These are phyloP conservation scores for Ostreobium quekettii DNA, from an alignment of 139 green algal genomes.

Conservation along the genomic window DNA sequence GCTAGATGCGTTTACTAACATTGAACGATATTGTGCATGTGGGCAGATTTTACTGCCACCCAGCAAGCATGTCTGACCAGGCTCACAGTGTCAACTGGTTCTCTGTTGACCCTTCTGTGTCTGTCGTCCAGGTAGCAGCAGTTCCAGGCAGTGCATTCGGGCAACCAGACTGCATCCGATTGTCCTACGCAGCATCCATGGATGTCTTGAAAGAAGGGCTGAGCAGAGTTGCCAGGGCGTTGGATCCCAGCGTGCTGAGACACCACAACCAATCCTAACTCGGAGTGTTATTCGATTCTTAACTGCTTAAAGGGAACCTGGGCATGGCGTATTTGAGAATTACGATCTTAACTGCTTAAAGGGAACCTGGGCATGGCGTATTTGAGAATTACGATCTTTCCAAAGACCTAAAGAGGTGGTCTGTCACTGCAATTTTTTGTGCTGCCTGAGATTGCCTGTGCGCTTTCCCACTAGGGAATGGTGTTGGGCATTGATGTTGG, in stretches of 20 bases:
- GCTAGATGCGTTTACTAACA: background rate
- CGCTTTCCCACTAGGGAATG: no score
- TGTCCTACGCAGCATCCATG: constrained; percentile 87
- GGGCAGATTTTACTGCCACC: background rate
- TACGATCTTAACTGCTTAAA: no score
- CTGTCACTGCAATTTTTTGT: no score
- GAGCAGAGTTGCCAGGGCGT: constrained; percentile 53
- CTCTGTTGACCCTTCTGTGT: background rate
- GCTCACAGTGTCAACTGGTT: background rate
- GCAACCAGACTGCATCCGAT: constrained; percentile 70
- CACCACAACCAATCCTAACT: no score
- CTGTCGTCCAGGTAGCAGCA: constrained; percentile 58
- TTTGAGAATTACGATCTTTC: no score
- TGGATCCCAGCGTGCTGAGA: constrained; percentile 43
- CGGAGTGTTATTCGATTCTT: no score
- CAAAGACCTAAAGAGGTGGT: no score
- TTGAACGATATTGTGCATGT: background rate
- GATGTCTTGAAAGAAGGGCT: constrained; percentile 68
- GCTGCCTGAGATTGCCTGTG: no score
- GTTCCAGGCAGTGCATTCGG: constrained; percentile 95
- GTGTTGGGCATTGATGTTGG: no score
- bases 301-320: no score
- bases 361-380: no score
- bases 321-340: no score
- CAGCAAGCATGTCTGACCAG: background rate